These are phyloP conservation scores for Colletotrichum spinosum DNA, from an alignment of 2,329 filamentous ascomycete species.

Conservation along the genomic window DNA sequence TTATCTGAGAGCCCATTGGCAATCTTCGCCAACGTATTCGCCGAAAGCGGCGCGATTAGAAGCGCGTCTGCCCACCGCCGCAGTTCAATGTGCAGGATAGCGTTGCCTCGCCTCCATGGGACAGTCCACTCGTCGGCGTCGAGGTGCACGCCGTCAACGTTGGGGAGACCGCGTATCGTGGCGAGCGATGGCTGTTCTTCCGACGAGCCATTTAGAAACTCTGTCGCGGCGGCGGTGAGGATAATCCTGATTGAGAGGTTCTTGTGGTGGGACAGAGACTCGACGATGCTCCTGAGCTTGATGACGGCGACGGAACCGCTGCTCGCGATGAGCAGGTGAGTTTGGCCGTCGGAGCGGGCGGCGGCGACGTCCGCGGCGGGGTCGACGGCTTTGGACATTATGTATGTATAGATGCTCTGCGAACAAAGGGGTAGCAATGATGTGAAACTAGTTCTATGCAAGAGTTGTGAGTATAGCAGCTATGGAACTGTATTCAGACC, in stretches of 20 bases:
- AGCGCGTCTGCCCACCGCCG: constrained; percentile 84
- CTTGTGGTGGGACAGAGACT: constrained; percentile 62
- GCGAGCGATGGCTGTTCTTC: constrained; percentile 79
- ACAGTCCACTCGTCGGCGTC: constrained; percentile 88
- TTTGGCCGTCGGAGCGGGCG: constrained; percentile 32
- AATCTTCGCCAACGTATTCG: constrained; percentile 89
- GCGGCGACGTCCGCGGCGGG: constrained; percentile 34
- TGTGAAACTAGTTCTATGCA: too few relatives aligned
- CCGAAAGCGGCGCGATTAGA: constrained; percentile 83
- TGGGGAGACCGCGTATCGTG: constrained; percentile 68
- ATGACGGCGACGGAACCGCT: constrained; percentile 72
- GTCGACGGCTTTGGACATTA: constrained; percentile 26
- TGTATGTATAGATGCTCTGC: too few relatives aligned
- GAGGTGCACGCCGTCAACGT: constrained; percentile 83
- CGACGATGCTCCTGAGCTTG: constrained; percentile 78
- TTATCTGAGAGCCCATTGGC: constrained; percentile 82
- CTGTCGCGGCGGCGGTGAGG: constrained; percentile 77
- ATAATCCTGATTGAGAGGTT: constrained; percentile 86
- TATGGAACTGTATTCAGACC: too few relatives aligned
- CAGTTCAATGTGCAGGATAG: constrained; percentile 91
- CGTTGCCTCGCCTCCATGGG: constrained; percentile 82
- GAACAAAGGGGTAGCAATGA: too few relatives aligned
- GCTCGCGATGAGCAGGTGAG: constrained; percentile 24
- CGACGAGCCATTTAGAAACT: constrained; percentile 82
- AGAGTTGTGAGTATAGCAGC: too few relatives aligned